phyloP scores from a whole-genome alignment of 1,284 basidiomycete genomes.

The Thelephora terrestris region DNA sequence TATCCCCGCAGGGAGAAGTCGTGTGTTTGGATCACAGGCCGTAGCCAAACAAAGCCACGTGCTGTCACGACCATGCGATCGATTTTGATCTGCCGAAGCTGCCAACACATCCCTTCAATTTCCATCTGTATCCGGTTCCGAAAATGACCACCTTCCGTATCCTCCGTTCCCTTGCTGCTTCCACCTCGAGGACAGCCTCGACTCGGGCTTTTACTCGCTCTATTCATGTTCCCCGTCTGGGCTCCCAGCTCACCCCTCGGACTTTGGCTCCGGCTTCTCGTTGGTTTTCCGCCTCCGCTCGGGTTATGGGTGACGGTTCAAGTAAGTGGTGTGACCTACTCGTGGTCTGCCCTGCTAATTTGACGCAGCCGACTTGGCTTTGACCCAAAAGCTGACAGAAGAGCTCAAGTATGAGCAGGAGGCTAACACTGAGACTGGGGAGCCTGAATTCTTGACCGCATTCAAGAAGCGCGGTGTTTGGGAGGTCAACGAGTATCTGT shows the following conservation, averaged over 20 bases:
- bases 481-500: constrained; percentile 38
- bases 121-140: constrained; percentile 4
- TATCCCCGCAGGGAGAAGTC: background rate
- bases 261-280: constrained; percentile 24
- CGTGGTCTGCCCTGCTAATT: constrained; percentile 4
- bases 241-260: constrained; percentile 18
- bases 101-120: constrained; percentile 5
- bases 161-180: constrained; percentile 24
- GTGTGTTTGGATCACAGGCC: constrained; percentile 18
- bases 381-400: constrained; percentile 69
- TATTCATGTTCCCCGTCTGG: constrained; percentile 14
- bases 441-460: constrained; percentile 70
- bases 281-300: constrained; percentile 47
- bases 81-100: background rate
- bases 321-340: constrained; percentile 33
- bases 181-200: constrained; percentile 25
- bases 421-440: constrained; percentile 29
- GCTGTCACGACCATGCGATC: background rate
- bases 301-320: constrained; percentile 48
- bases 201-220: constrained; percentile 20
- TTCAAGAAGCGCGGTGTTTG: constrained; percentile 75
- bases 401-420: constrained; percentile 85
- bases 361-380: constrained; percentile 53
- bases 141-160: constrained; percentile 29
- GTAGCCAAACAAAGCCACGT: constrained; percentile 16